These are phyloP conservation scores for Coemansia sp. DNA, from an alignment of 192 early-diverging fungal species.

Conservation along the genomic window DNA sequence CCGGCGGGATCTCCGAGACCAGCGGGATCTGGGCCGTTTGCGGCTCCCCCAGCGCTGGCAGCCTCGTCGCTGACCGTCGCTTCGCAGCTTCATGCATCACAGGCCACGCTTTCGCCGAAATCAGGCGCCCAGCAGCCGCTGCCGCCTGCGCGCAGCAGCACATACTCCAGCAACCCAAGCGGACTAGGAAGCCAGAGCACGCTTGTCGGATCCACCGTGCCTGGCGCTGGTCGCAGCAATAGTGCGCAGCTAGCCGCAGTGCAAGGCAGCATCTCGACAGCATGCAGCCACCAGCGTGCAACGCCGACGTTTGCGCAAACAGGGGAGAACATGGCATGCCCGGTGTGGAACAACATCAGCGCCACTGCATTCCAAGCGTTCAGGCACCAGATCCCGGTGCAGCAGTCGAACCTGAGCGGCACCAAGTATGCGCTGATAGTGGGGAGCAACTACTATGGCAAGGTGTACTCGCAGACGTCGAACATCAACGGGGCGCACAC, in stretches of 20 bases:
- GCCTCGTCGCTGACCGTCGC: conserved; percentile 14
- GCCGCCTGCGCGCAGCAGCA: background rate
- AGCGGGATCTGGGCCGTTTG: background rate
- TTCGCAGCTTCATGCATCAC: conserved; percentile 10
- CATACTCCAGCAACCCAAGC: background rate
- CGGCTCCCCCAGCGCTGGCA: conserved; percentile 1
- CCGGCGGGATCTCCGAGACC: too few species aligned
- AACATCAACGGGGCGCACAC: conserved; percentile 60
- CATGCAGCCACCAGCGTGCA: background rate
- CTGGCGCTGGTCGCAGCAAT: background rate
- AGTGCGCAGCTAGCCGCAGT: background rate
- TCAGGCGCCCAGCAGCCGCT: background rate
- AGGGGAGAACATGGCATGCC: conserved; percentile 13
- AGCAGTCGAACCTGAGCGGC: conserved; percentile 35
- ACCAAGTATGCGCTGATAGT: conserved; percentile 58
- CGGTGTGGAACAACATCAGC: conserved; percentile 35
- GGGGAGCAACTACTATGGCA: conserved; percentile 63
- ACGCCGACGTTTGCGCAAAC: conserved; percentile 17
- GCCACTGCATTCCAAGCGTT: conserved; percentile 31
- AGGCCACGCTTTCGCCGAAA: conserved; percentile 5
- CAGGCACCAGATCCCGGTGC: conserved; percentile 41
- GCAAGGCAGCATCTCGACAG: conserved; percentile 5
- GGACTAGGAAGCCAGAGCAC: conserved; percentile 7
- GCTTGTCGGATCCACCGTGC: conserved; percentile 5
- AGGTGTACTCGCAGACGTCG: conserved; percentile 55